A percentile compares a stretch with the other conserved stretches of the same genome.
phyloP scores from a whole-genome alignment of 2,329 filamentous ascomycete species.

The Alternaria triticina region DNA sequence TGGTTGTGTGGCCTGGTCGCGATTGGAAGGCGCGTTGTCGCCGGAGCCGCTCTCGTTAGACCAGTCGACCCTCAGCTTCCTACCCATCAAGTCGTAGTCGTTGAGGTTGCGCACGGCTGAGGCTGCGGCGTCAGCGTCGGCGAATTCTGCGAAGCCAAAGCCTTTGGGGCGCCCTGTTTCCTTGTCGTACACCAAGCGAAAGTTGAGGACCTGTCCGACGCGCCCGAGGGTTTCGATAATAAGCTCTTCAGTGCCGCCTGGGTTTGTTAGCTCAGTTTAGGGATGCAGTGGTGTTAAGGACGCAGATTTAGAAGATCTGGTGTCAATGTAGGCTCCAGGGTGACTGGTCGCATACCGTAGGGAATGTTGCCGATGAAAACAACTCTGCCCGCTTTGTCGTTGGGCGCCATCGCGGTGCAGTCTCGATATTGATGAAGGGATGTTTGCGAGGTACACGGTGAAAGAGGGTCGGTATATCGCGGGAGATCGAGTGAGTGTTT shows the following conservation, averaged over 20 bases:
- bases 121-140: conserved; percentile 88
- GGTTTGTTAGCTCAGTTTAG: conserved; percentile 13
- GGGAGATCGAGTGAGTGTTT: background rate
- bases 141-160: conserved; percentile 95
- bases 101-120: conserved; percentile 95
- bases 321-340: background rate
- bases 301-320: background rate
- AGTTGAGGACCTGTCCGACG: conserved; percentile 88
- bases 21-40: conserved; percentile 55
- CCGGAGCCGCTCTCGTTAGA: conserved; percentile 85
- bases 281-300: background rate
- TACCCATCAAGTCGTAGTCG: conserved; percentile 92
- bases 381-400: conserved; percentile 75
- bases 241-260: conserved; percentile 93
- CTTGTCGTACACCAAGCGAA: conserved; percentile 92
- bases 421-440: background rate
- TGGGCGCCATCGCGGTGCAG: conserved; percentile 36
- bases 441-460: background rate
- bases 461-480: background rate
- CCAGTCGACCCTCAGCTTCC: conserved; percentile 94
- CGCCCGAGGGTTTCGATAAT: conserved; percentile 93
- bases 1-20: conserved; percentile 52
- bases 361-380: conserved; percentile 87
- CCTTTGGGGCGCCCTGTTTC: conserved; percentile 95
- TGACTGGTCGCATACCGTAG: conserved; percentile 66